phyloP scores from a whole-genome alignment of 2,329 filamentous ascomycete genomes.

The Endocalyx cinctus region DNA sequence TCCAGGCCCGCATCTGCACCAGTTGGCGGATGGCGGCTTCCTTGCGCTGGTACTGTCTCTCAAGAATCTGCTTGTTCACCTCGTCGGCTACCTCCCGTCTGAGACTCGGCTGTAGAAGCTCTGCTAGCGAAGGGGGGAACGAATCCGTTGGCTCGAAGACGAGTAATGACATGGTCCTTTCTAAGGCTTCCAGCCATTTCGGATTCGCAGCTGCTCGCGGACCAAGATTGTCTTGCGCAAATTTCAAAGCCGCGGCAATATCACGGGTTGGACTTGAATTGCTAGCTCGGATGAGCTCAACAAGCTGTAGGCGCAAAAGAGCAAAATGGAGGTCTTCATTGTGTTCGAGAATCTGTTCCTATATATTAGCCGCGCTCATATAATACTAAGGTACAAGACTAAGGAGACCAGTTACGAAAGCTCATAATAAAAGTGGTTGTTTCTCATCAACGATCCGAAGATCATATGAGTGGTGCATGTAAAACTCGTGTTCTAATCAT shows the following conservation, averaged over 20 bases:
- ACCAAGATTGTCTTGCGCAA: constrained; percentile 82
- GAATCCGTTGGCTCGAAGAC: constrained; percentile 78
- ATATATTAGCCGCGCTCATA: constrained; percentile 13
- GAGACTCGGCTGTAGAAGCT: constrained; percentile 73
- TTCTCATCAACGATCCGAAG: constrained; percentile 87
- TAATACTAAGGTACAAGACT: background rate
- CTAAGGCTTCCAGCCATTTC: constrained; percentile 79
- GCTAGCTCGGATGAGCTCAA: constrained; percentile 83
- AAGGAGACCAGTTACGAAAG: constrained; percentile 25
- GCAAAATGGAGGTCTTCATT: constrained; percentile 84
- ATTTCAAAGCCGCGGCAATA: constrained; percentile 74
- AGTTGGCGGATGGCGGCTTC: constrained; percentile 81
- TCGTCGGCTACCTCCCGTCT: constrained; percentile 77
- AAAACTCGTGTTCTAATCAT: constrained; percentile 92
- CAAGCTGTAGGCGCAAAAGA: constrained; percentile 81
- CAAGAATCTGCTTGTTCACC: constrained; percentile 85
- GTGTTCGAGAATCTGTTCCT: constrained; percentile 72
- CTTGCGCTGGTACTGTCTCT: constrained; percentile 64
- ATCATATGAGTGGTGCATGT: constrained; percentile 99
- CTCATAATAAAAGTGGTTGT: constrained; percentile 71
- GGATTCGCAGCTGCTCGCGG: constrained; percentile 78
- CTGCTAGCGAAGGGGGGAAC: constrained; percentile 69
- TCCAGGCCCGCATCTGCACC: constrained; percentile 79
- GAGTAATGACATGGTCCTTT: constrained; percentile 87
- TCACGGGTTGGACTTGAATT: constrained; percentile 63